Evolutionary conservation across 495 filamentous ascomycete genomes (phyloP).

Genomic region (Penicillium daleae): DNA sequence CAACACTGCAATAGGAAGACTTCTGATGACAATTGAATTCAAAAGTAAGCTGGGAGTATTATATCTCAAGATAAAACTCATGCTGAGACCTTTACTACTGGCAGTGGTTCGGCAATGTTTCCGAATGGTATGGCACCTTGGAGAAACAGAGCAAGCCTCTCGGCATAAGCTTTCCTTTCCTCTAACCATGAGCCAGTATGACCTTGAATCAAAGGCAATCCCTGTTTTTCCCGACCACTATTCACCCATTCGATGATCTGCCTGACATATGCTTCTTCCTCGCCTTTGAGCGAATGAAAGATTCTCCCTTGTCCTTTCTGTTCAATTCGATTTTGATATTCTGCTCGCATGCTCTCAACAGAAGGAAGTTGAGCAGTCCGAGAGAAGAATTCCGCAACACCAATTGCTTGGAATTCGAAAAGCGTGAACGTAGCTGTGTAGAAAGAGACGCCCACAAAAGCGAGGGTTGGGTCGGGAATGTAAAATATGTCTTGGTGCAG

Average conservation of each 20-base stretch:
- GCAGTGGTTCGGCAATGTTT: neutral
- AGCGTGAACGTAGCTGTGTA: constrained; percentile 65
- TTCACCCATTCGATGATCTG: constrained; percentile 60
- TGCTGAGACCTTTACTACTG: neutral
- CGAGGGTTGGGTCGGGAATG: constrained; percentile 63
- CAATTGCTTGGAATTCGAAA: constrained; percentile 69
- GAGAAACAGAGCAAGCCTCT: constrained; percentile 29
- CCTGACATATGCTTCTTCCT: constrained; percentile 59
- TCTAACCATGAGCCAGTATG: constrained; percentile 51
- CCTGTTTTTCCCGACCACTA: constrained; percentile 28
- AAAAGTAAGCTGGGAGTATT: no score
- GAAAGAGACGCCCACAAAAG: constrained; percentile 64
- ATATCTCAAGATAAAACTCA: neutral
- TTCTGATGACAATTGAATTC: neutral
- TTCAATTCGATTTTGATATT: constrained; percentile 52
- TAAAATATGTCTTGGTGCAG: constrained; percentile 70
- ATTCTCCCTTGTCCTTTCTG: constrained; percentile 52
- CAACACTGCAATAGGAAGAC: no score
- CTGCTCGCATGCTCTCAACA: constrained; percentile 48
- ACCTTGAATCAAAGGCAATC: constrained; percentile 41
- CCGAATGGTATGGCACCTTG: constrained; percentile 6
- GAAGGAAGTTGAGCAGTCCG: constrained; percentile 55
- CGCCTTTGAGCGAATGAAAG: constrained; percentile 59
- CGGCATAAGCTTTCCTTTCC: constrained; percentile 36
- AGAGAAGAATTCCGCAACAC: constrained; percentile 58